Conservation (phyloP, 2,329 filamentous ascomycete species). For the Hyphodiscus sp. region DNA sequence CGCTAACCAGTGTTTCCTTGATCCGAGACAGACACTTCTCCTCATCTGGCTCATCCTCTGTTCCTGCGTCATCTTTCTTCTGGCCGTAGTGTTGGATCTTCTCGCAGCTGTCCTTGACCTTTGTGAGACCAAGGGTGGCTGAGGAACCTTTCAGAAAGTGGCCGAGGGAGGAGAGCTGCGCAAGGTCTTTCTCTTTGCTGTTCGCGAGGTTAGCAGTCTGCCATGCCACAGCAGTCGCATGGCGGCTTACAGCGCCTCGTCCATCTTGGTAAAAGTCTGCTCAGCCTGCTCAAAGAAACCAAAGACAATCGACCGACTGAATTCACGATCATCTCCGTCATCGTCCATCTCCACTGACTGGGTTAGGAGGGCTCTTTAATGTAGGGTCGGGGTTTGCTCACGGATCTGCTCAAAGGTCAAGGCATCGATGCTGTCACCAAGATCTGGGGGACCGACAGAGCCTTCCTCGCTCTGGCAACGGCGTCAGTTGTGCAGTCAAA, state of each 20-base stretch:
- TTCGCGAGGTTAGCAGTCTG: slow-evolving; percentile 2
- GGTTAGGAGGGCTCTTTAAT: too few species aligned
- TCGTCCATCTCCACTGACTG: slow-evolving; percentile 83
- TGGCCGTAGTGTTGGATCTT: slow-evolving; percentile 93
- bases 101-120: slow-evolving; percentile 89
- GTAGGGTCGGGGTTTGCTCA: too few species aligned
- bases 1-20: slow-evolving; percentile 58
- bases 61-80: slow-evolving; percentile 71
- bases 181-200: slow-evolving; percentile 63
- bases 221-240: slow-evolving; percentile 16
- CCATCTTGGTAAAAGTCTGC: slow-evolving; percentile 80
- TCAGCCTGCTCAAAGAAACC: slow-evolving; percentile 92
- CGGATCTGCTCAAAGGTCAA: slow-evolving; percentile 83
- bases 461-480: slow-evolving; percentile 28
- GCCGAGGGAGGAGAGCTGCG: slow-evolving; percentile 73
- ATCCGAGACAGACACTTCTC: slow-evolving; percentile 65
- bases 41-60: slow-evolving; percentile 57
- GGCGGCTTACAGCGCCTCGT: slow-evolving; percentile 66
- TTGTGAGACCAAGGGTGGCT: slow-evolving; percentile 82
- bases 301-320: slow-evolving; percentile 81
- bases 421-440: slow-evolving; percentile 71
- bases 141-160: slow-evolving; percentile 98
- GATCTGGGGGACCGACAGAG: slow-evolving; percentile 38
- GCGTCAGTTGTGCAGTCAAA: slow-evolving; percentile 7
- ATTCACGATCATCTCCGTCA: slow-evolving; percentile 74